phyloP scores from a whole-genome alignment of 1,139 yeast species.

The Hanseniaspora gamundiae region DNA sequence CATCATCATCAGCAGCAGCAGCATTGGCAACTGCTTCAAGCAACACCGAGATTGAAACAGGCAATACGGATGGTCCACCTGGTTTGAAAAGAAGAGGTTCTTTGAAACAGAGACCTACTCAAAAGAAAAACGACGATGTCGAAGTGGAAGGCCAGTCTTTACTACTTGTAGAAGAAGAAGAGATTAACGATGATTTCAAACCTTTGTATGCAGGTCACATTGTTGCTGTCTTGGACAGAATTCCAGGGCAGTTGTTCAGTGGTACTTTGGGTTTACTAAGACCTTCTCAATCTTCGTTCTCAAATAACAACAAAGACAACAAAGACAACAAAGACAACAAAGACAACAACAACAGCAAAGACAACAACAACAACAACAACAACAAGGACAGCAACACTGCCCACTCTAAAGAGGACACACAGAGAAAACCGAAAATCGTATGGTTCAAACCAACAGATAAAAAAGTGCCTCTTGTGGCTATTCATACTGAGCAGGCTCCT shows the following conservation, averaged over 20 bases:
- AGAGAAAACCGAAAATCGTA: conserved; percentile 75
- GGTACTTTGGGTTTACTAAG: conserved; percentile 89
- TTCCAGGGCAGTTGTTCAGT: conserved; percentile 89
- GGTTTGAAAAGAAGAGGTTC: conserved; percentile 76
- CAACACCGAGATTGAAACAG: conserved; percentile 18
- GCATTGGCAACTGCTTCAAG: conserved; percentile 6
- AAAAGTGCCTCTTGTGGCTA: conserved; percentile 93
- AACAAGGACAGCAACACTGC: conserved; percentile 21
- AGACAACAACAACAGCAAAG: conserved; percentile 59
- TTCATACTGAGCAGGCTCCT: conserved; percentile 97
- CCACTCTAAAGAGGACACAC: conserved; percentile 28
- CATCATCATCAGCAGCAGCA: too few species aligned
- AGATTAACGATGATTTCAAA: conserved; percentile 80
- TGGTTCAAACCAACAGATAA: conserved; percentile 99
- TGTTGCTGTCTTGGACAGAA: conserved; percentile 93
- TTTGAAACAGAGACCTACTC: conserved; percentile 91
- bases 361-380: conserved; percentile 30
- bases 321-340: not conserved
- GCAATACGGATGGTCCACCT: conserved; percentile 21
- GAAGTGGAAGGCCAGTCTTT: conserved; percentile 97
- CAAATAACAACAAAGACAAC: too few species aligned
- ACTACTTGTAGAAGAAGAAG: conserved; percentile 87
- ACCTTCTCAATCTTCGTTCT: conserved; percentile 80
- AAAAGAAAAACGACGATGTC: conserved; percentile 94
- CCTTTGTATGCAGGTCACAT: conserved; percentile 97